A percentile compares a stretch with the other conserved stretches of the same genome.
phyloP scores from a whole-genome alignment of 345 rosid genomes.

The Eucalyptus leucophloia region DNA sequence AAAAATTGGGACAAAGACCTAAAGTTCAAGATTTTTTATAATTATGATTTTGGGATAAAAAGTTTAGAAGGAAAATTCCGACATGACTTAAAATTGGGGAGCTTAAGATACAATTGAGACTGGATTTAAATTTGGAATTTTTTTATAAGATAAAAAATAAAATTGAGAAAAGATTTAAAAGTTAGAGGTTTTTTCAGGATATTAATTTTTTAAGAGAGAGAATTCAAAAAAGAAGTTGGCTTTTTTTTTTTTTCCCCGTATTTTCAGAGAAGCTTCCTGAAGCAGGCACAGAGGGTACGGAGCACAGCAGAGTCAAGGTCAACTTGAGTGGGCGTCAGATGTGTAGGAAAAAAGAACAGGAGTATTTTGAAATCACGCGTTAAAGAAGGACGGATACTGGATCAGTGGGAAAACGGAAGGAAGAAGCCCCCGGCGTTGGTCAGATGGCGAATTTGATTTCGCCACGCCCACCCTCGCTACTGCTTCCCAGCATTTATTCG shows the following conservation, averaged over 20 bases:
- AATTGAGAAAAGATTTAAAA: too few relatives aligned
- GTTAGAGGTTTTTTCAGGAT: too few relatives aligned
- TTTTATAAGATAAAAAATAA: too few relatives aligned
- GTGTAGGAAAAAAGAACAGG: neutral
- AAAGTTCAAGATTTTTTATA: too few relatives aligned
- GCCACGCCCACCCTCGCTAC: neutral
- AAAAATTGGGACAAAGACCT: too few relatives aligned
- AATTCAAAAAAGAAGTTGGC: neutral
- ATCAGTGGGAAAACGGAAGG: neutral
- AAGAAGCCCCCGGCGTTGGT: neutral
- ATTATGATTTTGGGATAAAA: too few relatives aligned
- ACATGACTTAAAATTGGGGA: too few relatives aligned
- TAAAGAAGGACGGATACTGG: neutral
- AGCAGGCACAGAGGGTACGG: neutral
- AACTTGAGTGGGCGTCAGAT: too few relatives aligned
- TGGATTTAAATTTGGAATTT: too few relatives aligned
- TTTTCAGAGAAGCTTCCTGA: neutral
- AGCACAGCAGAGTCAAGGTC: too few relatives aligned
- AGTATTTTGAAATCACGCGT: neutral
- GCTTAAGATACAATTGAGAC: too few relatives aligned
- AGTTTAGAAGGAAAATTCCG: too few relatives aligned
- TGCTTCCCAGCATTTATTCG: neutral
- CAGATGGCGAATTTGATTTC: neutral
- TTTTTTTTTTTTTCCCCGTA: neutral
- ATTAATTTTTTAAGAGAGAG: neutral